These are phyloP conservation scores for Phytopythium vexans DNA, from an alignment of 352 stramenopile genomes.

Conservation along the genomic window DNA sequence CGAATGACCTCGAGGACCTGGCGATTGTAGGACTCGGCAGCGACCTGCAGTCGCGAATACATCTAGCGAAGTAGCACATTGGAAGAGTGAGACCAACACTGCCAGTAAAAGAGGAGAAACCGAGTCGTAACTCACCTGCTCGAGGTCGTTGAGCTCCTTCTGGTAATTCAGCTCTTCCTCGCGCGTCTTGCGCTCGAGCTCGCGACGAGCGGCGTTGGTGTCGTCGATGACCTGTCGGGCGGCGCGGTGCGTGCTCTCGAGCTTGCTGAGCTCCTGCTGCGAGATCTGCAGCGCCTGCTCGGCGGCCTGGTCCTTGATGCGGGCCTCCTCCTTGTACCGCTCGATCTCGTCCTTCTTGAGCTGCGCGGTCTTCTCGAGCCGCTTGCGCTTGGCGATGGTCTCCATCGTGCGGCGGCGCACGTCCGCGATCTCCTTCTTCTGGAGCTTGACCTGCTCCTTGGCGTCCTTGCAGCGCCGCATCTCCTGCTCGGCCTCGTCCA, in stretches of 20 bases:
- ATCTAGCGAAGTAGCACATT: slow-evolving; percentile 25
- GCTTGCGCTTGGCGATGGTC: slow-evolving; percentile 62
- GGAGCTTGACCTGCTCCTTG: slow-evolving; percentile 68
- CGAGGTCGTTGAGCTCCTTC: slow-evolving; percentile 58
- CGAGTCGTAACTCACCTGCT: slow-evolving; percentile 36
- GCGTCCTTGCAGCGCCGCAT: slow-evolving; percentile 62
- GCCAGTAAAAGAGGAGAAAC: slow-evolving; percentile 2
- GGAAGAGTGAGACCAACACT: no score
- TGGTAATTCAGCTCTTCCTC: slow-evolving; percentile 64
- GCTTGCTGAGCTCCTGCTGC: slow-evolving; percentile 49
- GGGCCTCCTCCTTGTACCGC: slow-evolving; percentile 61
- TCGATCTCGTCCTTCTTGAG: slow-evolving; percentile 71
- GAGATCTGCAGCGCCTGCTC: slow-evolving; percentile 50
- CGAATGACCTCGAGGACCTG: slow-evolving; percentile 52
- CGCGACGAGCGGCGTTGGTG: slow-evolving; percentile 45
- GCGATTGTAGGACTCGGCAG: slow-evolving; percentile 66
- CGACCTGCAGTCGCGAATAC: slow-evolving; percentile 60
- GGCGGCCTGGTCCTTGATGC: slow-evolving; percentile 56
- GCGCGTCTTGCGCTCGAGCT: slow-evolving; percentile 63
- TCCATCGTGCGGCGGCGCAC: slow-evolving; percentile 44
- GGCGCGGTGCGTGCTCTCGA: slow-evolving; percentile 43
- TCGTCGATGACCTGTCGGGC: slow-evolving; percentile 51
- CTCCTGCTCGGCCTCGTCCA: slow-evolving; percentile 62
- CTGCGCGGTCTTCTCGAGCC: slow-evolving; percentile 62
- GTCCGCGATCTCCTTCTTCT: slow-evolving; percentile 48